phyloP scores from a whole-genome alignment of 805 yeast species.

The Candida koratica region DNA sequence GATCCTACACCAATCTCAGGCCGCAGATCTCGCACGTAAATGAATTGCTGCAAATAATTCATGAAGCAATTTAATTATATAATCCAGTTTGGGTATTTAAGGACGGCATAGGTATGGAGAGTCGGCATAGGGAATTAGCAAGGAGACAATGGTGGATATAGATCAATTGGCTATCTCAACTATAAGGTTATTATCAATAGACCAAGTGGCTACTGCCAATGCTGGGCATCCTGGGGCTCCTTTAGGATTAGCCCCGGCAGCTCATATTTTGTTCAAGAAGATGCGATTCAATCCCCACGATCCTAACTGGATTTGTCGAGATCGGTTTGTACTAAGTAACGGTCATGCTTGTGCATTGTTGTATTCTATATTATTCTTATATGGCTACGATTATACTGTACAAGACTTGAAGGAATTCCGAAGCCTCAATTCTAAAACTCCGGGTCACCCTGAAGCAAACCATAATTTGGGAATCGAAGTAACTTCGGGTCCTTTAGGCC shows the following conservation, averaged over 20 bases:
- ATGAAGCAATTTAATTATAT: slow-evolving; percentile 6
- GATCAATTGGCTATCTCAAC: slow-evolving; percentile 79
- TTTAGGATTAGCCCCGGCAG: slow-evolving; percentile 94
- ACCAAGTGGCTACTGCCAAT: slow-evolving; percentile 81
- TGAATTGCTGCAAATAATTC: slow-evolving; percentile 3
- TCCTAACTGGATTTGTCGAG: slow-evolving; percentile 92
- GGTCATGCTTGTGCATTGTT: slow-evolving; percentile 95
- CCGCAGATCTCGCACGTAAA: too few relatives aligned
- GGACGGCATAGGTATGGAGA: too few relatives aligned
- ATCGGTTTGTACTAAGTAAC: slow-evolving; percentile 89
- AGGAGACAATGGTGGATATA: slow-evolving; percentile 24
- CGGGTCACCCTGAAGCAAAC: slow-evolving; percentile 91
- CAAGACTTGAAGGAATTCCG: slow-evolving; percentile 90
- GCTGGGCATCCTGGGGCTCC: slow-evolving; percentile 99
- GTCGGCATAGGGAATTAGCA: too few relatives aligned
- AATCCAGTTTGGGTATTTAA: not conserved
- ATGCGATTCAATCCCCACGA: slow-evolving; percentile 86
- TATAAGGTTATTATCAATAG: slow-evolving; percentile 85
- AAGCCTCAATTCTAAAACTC: slow-evolving; percentile 84
- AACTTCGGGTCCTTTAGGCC: slow-evolving; percentile 98
- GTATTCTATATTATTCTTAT: slow-evolving; percentile 79
- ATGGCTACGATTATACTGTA: slow-evolving; percentile 74
- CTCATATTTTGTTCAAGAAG: slow-evolving; percentile 78
- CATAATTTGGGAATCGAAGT: slow-evolving; percentile 93
- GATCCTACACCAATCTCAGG: too few relatives aligned